Evolutionary conservation across 306 rosid genomes (phyloP), one percentile per base, ranked within the genome.

Genomic region (Cicer pinnatifidum): DNA sequence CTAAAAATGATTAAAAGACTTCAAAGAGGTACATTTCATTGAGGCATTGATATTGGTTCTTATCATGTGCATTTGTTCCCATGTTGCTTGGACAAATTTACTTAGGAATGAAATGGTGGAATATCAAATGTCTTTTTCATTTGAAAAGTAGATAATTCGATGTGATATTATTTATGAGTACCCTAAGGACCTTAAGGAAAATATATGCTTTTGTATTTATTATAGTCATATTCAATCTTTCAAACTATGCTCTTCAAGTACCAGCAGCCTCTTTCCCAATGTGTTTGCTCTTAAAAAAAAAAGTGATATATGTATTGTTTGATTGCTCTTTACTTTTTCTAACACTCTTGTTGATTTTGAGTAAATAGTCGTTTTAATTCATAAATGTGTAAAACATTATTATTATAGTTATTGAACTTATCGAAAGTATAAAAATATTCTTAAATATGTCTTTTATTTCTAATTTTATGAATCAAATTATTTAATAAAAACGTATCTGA

Each of bases 41-140:
- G 16, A 28, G 35, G 17, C 65, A 44, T 69, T 28, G 77, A 60
- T 69, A 66, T 53, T 66, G 69, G 72, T 82, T 71, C 37, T 15
- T 8, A 54, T 64, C 38, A 48, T 64, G 12, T 72, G 53, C 16
- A 51, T 17, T 12, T 77, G 72, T 73, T 72, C 60, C 66, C 85
- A 75, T 75, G 78, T 19, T 56, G 74, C 47, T 75, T 15, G 85
- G 85, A 78, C 82, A 81, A 78, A 79, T 83, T 80, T 83, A 75
- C 76, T 57, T 60, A 17, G 69, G 77, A 54, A 43, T 75, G 59
- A n/a, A 63, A 70, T 76, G 82, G 65, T 51, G 69, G 78, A 51
- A 28, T 72, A 73, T 66, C 28, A 50, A 45, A 46, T 11, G 76
- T 83, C 87, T 15, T 48, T 71, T 54, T 75, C 85, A 78, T 46